Conservation (phyloP, 768 basidiomycete species). For the Boletus insuetus region DNA sequence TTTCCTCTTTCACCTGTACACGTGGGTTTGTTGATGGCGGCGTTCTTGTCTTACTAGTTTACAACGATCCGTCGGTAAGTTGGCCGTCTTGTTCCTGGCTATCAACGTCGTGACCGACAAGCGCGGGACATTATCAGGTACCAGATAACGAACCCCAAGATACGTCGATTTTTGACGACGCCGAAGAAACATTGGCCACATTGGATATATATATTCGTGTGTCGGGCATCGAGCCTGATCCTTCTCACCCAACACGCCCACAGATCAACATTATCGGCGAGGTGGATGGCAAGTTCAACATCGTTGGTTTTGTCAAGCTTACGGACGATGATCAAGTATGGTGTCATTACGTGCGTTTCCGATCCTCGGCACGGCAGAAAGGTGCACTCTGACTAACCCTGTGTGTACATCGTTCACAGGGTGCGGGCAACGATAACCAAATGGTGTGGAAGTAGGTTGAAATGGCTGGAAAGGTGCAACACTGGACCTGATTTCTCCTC, state of each 20-base stretch:
- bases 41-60: slow-evolving; percentile 34
- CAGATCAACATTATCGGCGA: slow-evolving; percentile 53
- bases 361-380: neutral
- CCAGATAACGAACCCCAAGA: slow-evolving; percentile 37
- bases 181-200: slow-evolving; percentile 50
- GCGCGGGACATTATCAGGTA: slow-evolving; percentile 17
- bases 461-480: neutral
- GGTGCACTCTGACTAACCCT: slow-evolving; percentile 1
- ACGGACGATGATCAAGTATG: slow-evolving; percentile 55
- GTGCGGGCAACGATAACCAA: slow-evolving; percentile 49
- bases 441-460: slow-evolving; percentile 55
- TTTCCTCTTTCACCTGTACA: neutral
- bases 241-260: slow-evolving; percentile 48
- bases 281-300: slow-evolving; percentile 45
- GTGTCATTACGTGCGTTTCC: slow-evolving; percentile 58
- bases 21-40: slow-evolving; percentile 4
- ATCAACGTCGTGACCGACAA: neutral
- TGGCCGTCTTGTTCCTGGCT: neutral
- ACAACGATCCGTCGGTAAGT: slow-evolving; percentile 42
- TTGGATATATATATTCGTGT: slow-evolving; percentile 48
- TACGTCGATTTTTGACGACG: slow-evolving; percentile 46
- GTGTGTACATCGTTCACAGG: slow-evolving; percentile 27
- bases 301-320: slow-evolving; percentile 55
- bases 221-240: slow-evolving; percentile 41
- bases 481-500: neutral